phyloP scores from a whole-genome alignment of 202 grass and related monocot genomes.

The Brachypodium distachyon region DNA sequence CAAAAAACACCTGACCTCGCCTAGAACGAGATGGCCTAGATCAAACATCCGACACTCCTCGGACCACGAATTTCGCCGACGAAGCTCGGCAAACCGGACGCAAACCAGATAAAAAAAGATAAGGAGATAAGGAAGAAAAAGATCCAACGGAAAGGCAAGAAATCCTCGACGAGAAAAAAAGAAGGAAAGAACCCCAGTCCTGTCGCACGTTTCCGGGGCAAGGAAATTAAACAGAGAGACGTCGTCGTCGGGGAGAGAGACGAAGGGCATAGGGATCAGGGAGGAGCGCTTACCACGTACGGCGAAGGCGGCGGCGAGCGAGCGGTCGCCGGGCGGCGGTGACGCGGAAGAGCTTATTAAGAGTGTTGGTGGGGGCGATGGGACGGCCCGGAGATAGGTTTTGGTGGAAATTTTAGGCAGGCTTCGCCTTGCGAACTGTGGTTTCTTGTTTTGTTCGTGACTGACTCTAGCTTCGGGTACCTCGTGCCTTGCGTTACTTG shows the following conservation, averaged over 20 bases:
- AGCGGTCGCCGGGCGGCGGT: neutral
- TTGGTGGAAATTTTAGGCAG: conserved; percentile 17
- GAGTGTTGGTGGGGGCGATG: conserved; percentile 4
- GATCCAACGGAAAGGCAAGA: neutral
- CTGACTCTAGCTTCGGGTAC: neutral
- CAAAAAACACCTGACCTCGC: neutral
- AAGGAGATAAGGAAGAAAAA: neutral
- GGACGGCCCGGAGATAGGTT: neutral
- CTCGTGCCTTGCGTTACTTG: no score
- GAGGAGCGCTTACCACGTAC: conserved; percentile 22
- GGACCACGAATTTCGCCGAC: neutral
- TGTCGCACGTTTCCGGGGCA: neutral
- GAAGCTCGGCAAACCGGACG: neutral
- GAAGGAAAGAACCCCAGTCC: neutral
- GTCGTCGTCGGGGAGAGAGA: neutral
- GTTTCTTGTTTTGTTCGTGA: conserved; percentile 23
- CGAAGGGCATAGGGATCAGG: neutral
- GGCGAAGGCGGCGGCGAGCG: neutral
- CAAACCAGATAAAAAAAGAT: neutral
- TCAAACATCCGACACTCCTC: neutral
- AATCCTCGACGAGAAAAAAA: neutral
- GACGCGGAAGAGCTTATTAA: neutral
- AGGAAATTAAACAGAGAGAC: no score
- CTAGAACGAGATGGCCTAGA: neutral
- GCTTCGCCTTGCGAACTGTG: conserved; percentile 6